Evolutionary conservation across 2,329 filamentous ascomycete species (phyloP), one percentile per base, ranked within the genome.

Genomic region (Davidsoniella eucalypti): DNA sequence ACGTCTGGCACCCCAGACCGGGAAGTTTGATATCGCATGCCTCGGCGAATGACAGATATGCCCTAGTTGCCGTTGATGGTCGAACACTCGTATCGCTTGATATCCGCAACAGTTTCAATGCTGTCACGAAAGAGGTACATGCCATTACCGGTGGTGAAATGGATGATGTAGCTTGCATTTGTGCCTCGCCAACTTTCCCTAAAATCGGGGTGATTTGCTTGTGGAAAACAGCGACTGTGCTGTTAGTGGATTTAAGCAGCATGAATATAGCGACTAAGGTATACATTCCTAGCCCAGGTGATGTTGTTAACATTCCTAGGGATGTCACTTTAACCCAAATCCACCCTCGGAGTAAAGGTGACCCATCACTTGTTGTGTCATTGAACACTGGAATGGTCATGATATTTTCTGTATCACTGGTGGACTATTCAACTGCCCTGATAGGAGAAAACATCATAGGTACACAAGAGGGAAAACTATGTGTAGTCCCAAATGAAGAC

Each of bases 321-420:
- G 87, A 87, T 47, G 73, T 96, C 25, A 76, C 81, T 0, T 72
- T 96, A 6, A 82, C 85, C 4, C 80, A 88, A 54, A 73, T 96
- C 3, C 74, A 95, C 42, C 80, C 81, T 12, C 69, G 72, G 5
- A 58, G 65, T 6, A 51, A 63, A 7, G 65, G 68, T 5, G 75
- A 75, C 0, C 82, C 87, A 0, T 94, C 84, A 0, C 70, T 98
- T 0, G 84, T 98, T 54, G 75, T 94, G 29, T 84, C 90, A 10
- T 84, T 95, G 75, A 87, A 93, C 44, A 90, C 96, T 63, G 92
- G 92, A 3, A 86, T 84, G 54, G 84, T 98, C 1, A 74, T 94
- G 47, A 92, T 84, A 0, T 96, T 88, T 60, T 76, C 78, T 29
- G 73, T 94, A 36, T 75, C 84, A 29, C 64, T 68, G 0, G 58